phyloP scores from a whole-genome alignment of 164 flowering plant genomes.

The Magnolia kwangsiensis region DNA sequence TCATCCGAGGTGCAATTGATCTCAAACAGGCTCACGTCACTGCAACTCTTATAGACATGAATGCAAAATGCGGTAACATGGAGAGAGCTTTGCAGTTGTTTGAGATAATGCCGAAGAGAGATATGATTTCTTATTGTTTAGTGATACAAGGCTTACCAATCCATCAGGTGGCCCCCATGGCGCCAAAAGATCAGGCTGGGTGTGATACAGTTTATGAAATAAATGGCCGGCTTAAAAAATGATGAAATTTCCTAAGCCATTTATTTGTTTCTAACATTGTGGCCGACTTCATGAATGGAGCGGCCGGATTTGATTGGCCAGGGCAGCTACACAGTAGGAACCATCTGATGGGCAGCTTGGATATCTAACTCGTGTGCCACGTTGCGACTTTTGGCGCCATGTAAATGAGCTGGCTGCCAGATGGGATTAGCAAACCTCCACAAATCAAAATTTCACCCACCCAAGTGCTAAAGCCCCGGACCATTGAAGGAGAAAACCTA shows the following conservation, averaged over 20 bases:
- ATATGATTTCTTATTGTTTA: too few relatives aligned
- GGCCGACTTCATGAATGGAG: too few relatives aligned
- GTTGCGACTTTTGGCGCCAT: too few relatives aligned
- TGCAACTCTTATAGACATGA: too few relatives aligned
- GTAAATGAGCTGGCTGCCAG: not conserved
- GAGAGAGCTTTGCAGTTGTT: too few relatives aligned
- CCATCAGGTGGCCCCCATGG: not conserved
- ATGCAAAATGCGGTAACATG: too few relatives aligned
- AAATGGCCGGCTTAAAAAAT: not conserved
- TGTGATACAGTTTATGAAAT: not conserved
- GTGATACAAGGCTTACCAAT: too few relatives aligned
- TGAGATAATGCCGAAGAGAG: too few relatives aligned
- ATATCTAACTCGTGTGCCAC: not conserved
- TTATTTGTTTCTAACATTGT: too few relatives aligned
- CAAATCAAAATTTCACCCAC: constrained; percentile 29
- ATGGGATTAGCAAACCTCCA: not conserved
- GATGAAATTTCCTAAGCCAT: not conserved
- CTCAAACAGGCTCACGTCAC: too few relatives aligned
- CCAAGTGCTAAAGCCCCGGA: constrained; percentile 94
- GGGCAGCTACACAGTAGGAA: not conserved
- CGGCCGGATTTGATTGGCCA: not conserved
- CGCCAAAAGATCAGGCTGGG: not conserved
- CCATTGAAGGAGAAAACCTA: constrained; percentile 85
- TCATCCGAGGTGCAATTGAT: too few relatives aligned
- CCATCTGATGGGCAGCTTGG: not conserved